A percentile compares a stretch with the other conserved stretches of the same genome.
Conservation (phyloP, 306 rosid species). For the Chamaecrista fasciculata region DNA sequence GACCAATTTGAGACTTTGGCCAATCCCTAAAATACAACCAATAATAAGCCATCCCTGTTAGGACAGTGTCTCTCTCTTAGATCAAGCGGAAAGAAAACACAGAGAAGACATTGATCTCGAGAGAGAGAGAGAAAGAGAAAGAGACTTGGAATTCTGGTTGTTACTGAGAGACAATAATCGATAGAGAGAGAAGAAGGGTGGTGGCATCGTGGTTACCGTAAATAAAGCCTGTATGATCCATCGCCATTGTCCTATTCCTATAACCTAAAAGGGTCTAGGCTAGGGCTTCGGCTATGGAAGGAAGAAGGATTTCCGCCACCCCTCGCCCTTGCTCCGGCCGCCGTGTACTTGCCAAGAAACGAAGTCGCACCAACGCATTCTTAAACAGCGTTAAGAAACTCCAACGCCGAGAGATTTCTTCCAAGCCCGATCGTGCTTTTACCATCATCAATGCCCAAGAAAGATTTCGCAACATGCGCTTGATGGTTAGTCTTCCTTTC, state of each 20-base stretch:
- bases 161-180: background rate
- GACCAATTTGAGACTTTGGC: no score
- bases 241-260: background rate
- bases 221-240: background rate
- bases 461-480: slow-evolving; percentile 77
- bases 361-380: slow-evolving; percentile 46
- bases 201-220: background rate
- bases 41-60: background rate
- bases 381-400: slow-evolving; percentile 68
- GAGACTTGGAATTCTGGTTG: background rate
- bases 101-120: background rate
- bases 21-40: background rate
- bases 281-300: slow-evolving; percentile 50
- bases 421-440: slow-evolving; percentile 76
- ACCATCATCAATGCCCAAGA: slow-evolving; percentile 69
- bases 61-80: background rate
- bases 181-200: background rate
- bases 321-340: slow-evolving; percentile 63
- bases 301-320: slow-evolving; percentile 65
- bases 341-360: slow-evolving; percentile 69
- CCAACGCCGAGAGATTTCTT: slow-evolving; percentile 72
- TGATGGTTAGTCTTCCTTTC: slow-evolving; percentile 41
- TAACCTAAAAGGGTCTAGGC: background rate
- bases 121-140: background rate
- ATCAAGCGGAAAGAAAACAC: background rate